Percentiles rank a stretch among this genome's conserved stretches.
Conservation (phyloP, 2,329 filamentous ascomycete genomes). For the Lecanicillium sp. region DNA sequence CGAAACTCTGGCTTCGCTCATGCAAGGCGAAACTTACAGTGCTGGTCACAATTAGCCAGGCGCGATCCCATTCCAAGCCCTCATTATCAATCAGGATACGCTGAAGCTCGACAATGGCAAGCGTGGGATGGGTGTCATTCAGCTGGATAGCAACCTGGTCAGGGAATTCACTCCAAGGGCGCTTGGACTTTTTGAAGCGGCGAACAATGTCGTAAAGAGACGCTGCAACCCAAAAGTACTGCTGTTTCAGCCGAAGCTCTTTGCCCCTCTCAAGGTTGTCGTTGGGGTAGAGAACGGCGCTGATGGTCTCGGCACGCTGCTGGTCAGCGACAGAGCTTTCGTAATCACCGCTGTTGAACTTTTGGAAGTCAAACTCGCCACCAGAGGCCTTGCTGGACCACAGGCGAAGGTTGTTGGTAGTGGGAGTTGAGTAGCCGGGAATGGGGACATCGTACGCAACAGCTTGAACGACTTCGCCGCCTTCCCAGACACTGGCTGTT, state of each 20-base stretch:
- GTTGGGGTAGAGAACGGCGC: slow-evolving; percentile 93
- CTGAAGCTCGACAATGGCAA: slow-evolving; percentile 92
- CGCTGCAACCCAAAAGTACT: slow-evolving; percentile 99
- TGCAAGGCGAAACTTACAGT: slow-evolving; percentile 40
- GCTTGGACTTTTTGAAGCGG: slow-evolving; percentile 94
- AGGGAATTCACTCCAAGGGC: slow-evolving; percentile 83
- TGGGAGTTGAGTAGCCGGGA: slow-evolving; percentile 80
- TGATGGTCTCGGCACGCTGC: slow-evolving; percentile 98
- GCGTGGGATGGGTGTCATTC: slow-evolving; percentile 94
- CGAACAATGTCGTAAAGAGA: slow-evolving; percentile 94
- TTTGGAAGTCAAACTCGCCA: slow-evolving; percentile 98
- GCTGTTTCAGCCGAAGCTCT: slow-evolving; percentile 94
- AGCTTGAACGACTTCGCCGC: slow-evolving; percentile 84
- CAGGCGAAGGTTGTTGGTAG: slow-evolving; percentile 91
- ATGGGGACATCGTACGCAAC: slow-evolving; percentile 91
- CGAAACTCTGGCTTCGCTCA: not conserved
- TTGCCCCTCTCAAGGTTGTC: slow-evolving; percentile 96
- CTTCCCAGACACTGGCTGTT: slow-evolving; percentile 71
- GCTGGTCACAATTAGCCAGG: slow-evolving; percentile 71
- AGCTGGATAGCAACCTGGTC: slow-evolving; percentile 96
- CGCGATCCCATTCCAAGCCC: slow-evolving; percentile 85
- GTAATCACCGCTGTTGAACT: slow-evolving; percentile 97
- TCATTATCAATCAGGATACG: slow-evolving; percentile 86
- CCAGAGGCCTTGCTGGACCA: slow-evolving; percentile 98
- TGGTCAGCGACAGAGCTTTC: slow-evolving; percentile 97